Base-by-base conservation (phyloP, 306 rosid species). In the Nissolia schottii region DNA sequence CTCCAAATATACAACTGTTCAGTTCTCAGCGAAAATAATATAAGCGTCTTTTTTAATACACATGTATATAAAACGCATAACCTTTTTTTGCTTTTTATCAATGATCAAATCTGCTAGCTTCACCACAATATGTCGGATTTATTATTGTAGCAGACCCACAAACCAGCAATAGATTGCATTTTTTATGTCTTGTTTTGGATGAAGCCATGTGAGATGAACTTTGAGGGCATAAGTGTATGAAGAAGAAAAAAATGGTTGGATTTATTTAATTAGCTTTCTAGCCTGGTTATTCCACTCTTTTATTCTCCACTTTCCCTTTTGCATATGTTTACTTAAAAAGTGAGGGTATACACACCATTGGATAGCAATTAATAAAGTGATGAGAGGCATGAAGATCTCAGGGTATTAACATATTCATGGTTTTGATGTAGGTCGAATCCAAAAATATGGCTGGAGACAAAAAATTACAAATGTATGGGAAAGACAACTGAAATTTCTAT, bases 201-300 rank as follows among this genome's bases (percentile, higher is more conserved):
- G 11, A 29, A 12, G 37, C 55, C 80, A 79, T 74, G 76, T 67
- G 67, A 62, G 51, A 62, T 73, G 63, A 71, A 62, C 84, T 32
- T 46, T 19, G 61, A 51, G 54, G 43, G 31, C 28, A 45, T n/a
- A 71, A 80, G 62, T 46, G 40, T 7, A 3, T n/a, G 1, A 34
- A 34, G 40, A 6, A 15, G 15, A 45, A 45, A n/a, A 4, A 2
- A 7, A 22, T 5, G 19, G 35, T 19, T 76, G 79, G 27, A 67
- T 41, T 80, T n/a, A n/a, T n/a, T n/a, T n/a, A n/a, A n/a, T n/a
- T 28, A 28, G 65, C 77, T 83, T 75, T 79, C 77, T 75, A 75
- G 81, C 73, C 81, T 79, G 84, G 76, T 57, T 78, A 31, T 34
- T 59, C 86, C 82, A 79, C 77, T 73, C 78, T 54, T 78, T 34